Conservation (phyloP, 1,139 yeast genomes). For the Candida mesenterica region DNA sequence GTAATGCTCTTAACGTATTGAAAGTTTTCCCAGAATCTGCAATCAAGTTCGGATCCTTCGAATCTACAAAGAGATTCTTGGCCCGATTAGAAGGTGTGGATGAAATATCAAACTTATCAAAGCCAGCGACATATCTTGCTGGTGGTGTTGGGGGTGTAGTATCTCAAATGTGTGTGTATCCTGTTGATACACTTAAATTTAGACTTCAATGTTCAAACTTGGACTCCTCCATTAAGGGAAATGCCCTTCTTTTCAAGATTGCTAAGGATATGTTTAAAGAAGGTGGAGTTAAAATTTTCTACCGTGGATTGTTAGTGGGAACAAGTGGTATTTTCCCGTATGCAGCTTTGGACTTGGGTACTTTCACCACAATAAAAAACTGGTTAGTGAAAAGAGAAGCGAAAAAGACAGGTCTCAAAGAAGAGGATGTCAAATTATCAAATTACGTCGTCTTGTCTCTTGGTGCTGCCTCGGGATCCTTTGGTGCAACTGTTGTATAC, state of each 20-base stretch:
- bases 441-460: conserved; percentile 78
- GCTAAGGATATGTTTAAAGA: conserved; percentile 74
- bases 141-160: conserved; percentile 97
- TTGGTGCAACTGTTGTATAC: conserved; percentile 93
- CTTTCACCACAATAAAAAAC: conserved; percentile 81
- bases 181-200: conserved; percentile 92
- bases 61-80: conserved; percentile 73
- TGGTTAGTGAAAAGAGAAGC: conserved; percentile 72
- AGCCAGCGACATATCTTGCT: conserved; percentile 77
- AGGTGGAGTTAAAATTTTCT: conserved; percentile 78
- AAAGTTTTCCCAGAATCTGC: conserved; percentile 98
- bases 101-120: conserved; percentile 71
- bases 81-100: conserved; percentile 76
- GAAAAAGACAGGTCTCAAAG: conserved; percentile 42
- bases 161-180: conserved; percentile 90
- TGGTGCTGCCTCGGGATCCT: conserved; percentile 93
- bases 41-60: conserved; percentile 95
- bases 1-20: conserved; percentile 88
- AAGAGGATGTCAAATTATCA: conserved; percentile 70
- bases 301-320: conserved; percentile 86
- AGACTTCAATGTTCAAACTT: conserved; percentile 76
- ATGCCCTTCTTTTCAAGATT: conserved; percentile 58
- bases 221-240: conserved; percentile 59
- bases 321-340: conserved; percentile 94
- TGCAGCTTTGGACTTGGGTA: conserved; percentile 94